Base-by-base conservation (phyloP, 306 rosid species). In the Cotoneaster glaucophyllus region DNA sequence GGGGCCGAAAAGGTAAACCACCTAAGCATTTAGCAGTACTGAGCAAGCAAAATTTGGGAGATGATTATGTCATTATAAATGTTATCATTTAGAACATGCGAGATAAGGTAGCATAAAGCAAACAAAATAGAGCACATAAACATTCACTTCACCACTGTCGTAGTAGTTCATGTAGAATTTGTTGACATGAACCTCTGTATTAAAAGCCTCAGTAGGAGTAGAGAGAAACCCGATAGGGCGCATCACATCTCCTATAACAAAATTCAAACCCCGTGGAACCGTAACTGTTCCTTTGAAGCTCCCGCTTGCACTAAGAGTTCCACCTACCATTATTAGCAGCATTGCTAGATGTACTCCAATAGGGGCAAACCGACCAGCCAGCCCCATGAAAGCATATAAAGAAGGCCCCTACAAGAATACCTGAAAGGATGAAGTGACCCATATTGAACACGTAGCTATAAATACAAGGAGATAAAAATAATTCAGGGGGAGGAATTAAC, bases 191-290 rank as follows among this genome's bases (percentile, higher is more conserved):
- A 95, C 86, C 76, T 95, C 98, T 10, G 97, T 90, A 73, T 88
- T 90, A 79, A 95, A 95, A 72, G 87, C 89, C 41, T 92, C 97
- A 2, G 88, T 84, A 15, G 98, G 97, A 61, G 81, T 67, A 58
- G 98, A 90, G 43, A 95, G 92, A 90, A 92, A 87, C 41, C 98
- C 98, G 2, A 79, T 68, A 37, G 98, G 97, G 70, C 85, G 90
- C 22, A 95, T 80, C 64, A 95, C 97, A 86, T 95, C 98, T 77
- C 96, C 98, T 57, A 89, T 84, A 45, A 95, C 93, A 83, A 95
- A 95, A 80, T 92, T 95, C 78, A 95, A 84, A 21, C 99, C 99
- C 80, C 92, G 99, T 3, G 99, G 97, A 81, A 95, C 99, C 19
- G 86, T 95, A 78, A 92, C 97, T 25, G 96, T 84, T 82, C 99